Evolutionary conservation across 805 yeast genomes (phyloP), one percentile per base, ranked within the genome.

Genomic region (Peterozyma toletana): DNA sequence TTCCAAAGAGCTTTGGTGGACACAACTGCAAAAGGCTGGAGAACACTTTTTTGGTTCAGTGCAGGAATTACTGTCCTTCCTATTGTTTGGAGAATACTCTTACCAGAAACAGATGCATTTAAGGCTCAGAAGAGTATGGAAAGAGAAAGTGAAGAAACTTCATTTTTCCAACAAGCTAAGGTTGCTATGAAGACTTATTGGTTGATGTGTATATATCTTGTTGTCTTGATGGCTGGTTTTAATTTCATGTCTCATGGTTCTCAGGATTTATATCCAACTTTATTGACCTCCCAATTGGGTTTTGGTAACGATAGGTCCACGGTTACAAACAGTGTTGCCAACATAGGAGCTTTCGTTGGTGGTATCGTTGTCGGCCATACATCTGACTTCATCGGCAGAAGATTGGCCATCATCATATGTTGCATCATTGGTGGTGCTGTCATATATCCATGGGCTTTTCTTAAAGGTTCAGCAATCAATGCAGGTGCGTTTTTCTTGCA

Each of bases 21-120:
- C 53, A 73, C 70, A 46, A 64, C 79, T 3, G 52, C 64, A 1
- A 68, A 76, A 46, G 66, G 70, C 0, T 81, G 88, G 88, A 73
- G 84, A 61, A 69, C 83, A 2, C 56, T 82, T 44, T 79, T 78
- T 58, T 79, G 84, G 80, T 79, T 82, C 51, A 74, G 81, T 49
- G 79, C 86, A n/a, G 83, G 84, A 39, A 65, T 70, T 35, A 70
- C 75, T 42, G 61, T 63, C 37, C 46, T 68, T 9, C 60, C 73
- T 44, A 62, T 68, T 41, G 47, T 53, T 30, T 70, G 70, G 66
- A 70, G 78, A 61, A 44, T 66, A 30, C 9, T 52, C 1, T 53
- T 71, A 4, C 78, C 78, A 34, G 78, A 74, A 50, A 77, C 83
- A 10, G 74, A 77, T 41, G 73, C 74, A 7, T 80, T 70, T 62